These are phyloP conservation scores for Colletotrichum limetticola DNA, from an alignment of 2,329 filamentous ascomycete genomes.

Conservation along the genomic window DNA sequence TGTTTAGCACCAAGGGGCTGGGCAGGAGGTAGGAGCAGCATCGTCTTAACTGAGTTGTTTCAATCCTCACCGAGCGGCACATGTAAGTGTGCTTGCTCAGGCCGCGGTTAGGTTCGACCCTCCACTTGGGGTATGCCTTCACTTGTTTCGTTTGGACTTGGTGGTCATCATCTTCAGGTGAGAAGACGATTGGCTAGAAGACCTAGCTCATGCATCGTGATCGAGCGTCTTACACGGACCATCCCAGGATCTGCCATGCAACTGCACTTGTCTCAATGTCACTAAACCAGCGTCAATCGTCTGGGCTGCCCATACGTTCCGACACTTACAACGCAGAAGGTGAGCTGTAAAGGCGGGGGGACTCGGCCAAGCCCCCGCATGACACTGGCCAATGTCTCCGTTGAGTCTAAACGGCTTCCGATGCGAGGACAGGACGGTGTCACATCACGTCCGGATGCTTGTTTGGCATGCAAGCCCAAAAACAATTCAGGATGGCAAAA, in stretches of 20 bases:
- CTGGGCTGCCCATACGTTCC: not conserved
- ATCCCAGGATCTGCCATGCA: conserved; percentile 17
- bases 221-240: conserved; percentile 12
- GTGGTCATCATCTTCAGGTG: not conserved
- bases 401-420: conserved; percentile 1
- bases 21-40: conserved; percentile 16
- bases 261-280: not conserved
- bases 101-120: conserved; percentile 27
- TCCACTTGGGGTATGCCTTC: conserved; percentile 21
- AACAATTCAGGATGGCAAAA: not conserved
- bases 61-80: conserved; percentile 29
- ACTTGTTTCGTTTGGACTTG: conserved; percentile 22
- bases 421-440: conserved; percentile 8
- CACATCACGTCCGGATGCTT: not conserved
- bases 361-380: conserved; percentile 22
- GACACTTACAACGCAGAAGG: not conserved
- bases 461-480: not conserved
- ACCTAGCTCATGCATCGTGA: conserved; percentile 14
- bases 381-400: not conserved
- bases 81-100: conserved; percentile 25
- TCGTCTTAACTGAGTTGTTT: conserved; percentile 32
- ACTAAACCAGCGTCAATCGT: not conserved
- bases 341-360: conserved; percentile 14
- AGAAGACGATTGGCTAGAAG: conserved; percentile 17
- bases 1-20: not conserved